Evolutionary conservation across 2,329 filamentous ascomycete genomes (phyloP).

Genomic region (Phaeosphaeriaceae sp.): DNA sequence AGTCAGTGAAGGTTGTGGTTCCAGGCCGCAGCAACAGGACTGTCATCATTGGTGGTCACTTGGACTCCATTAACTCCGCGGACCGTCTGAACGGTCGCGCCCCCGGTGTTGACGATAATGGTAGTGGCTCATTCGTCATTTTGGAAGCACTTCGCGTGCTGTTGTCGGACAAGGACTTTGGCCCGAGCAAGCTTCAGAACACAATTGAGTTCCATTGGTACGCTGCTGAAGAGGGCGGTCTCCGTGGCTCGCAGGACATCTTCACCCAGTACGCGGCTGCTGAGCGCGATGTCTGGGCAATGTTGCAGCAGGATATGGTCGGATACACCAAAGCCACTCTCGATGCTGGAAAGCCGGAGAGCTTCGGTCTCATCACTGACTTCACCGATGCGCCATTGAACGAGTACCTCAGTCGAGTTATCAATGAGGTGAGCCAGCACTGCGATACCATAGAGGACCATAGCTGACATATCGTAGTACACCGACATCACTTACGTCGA

Average conservation of each 20-base stretch:
- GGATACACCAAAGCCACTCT: constrained; percentile 83
- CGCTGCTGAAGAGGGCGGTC: constrained; percentile 84
- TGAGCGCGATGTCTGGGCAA: constrained; percentile 81
- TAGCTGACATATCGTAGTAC: constrained; percentile 61
- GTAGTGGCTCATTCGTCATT: constrained; percentile 89
- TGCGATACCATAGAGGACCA: background rate
- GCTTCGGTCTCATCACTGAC: constrained; percentile 89
- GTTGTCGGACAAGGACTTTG: constrained; percentile 72
- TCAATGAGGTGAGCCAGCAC: constrained; percentile 58
- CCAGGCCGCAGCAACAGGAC: constrained; percentile 83
- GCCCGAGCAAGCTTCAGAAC: constrained; percentile 76
- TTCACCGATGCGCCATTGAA: constrained; percentile 84
- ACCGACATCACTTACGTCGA: constrained; percentile 85
- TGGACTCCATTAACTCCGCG: constrained; percentile 12
- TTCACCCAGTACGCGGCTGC: constrained; percentile 79
- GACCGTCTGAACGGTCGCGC: constrained; percentile 53
- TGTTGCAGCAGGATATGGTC: constrained; percentile 95
- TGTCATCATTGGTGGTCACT: constrained; percentile 84
- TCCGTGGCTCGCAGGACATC: constrained; percentile 87
- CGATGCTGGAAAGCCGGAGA: constrained; percentile 80
- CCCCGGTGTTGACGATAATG: constrained; percentile 72
- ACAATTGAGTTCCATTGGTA: constrained; percentile 98
- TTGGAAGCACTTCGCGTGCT: constrained; percentile 86
- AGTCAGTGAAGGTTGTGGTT: constrained; percentile 85
- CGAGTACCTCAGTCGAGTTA: constrained; percentile 85